Evolutionary conservation across 2,329 filamentous ascomycete species (phyloP).

Genomic region (Dissoconium aciculare): DNA sequence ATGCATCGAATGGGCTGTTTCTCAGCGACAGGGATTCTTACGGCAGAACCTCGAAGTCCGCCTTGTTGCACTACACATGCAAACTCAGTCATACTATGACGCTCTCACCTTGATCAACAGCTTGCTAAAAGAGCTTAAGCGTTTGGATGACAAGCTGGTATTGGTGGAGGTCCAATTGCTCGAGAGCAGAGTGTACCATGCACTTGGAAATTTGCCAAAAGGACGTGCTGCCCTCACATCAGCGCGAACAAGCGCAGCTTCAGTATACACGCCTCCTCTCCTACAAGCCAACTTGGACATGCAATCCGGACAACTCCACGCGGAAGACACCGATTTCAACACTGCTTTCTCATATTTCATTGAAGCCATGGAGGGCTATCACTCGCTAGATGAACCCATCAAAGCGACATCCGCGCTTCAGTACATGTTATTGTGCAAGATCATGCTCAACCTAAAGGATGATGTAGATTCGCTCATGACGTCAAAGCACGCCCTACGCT

Average conservation of each 20-base stretch:
- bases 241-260: slow-evolving; percentile 85
- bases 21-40: slow-evolving; percentile 86
- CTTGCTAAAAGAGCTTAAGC: slow-evolving; percentile 90
- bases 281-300: slow-evolving; percentile 95
- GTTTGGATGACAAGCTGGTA: slow-evolving; percentile 94
- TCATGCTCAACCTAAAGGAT: slow-evolving; percentile 95
- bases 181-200: slow-evolving; percentile 94
- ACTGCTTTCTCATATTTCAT: slow-evolving; percentile 99
- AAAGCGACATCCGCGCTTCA: slow-evolving; percentile 95
- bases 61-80: slow-evolving; percentile 86
- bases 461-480: slow-evolving; percentile 91
- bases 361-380: slow-evolving; percentile 93
- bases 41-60: slow-evolving; percentile 96
- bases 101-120: slow-evolving; percentile 92
- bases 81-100: slow-evolving; percentile 95
- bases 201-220: slow-evolving; percentile 90
- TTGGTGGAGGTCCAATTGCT: slow-evolving; percentile 95
- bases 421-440: slow-evolving; percentile 99
- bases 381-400: slow-evolving; percentile 70
- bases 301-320: slow-evolving; percentile 98
- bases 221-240: slow-evolving; percentile 87
- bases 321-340: slow-evolving; percentile 97
- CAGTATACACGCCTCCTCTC: slow-evolving; percentile 89
- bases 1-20: slow-evolving; percentile 98
- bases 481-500: slow-evolving; percentile 92